Base-by-base conservation (phyloP, 192 early-diverging fungal species). In the Physocladia obscura region DNA sequence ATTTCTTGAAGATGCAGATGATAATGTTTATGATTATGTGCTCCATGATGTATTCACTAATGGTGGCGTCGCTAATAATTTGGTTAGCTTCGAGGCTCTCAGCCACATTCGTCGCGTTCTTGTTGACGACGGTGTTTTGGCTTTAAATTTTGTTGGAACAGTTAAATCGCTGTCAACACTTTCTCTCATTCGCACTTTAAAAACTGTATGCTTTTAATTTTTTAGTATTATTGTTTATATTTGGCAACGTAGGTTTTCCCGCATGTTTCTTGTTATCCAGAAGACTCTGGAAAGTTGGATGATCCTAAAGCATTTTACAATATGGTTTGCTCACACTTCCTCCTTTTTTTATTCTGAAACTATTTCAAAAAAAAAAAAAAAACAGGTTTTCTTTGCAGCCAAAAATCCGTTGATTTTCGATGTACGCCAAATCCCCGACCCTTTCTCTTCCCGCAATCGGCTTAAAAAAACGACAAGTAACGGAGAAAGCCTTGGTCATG, bases 11-110 rank as follows among this genome's bases (percentile, higher is more conserved):
- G 74, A 79, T 19, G 82, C 83, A 0, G 69, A 34, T 13, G 54
- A 5, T 11, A 30, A 24, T 38, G 76, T 73, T 32, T 97, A 95
- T 75, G 92, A 95, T 73, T 94, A 88, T 74, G 78, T 97, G 30
- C 75, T 94, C 15, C 94, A 95, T 72, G 94, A 97, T 76, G 92
- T 97, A n/a, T 97, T 97, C 72, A 93, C 93, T 0, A 94, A 94
- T 47, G 94, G 94, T 0, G 83, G 85, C 2, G 89, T 95, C 2
- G 89, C 91, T 3, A 74, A 81, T 2, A 47, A 73, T 1, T 77
- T 97, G 71, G 93, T 93, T 71, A 88, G 90, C 4, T 75, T 87
- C 22, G 89, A 93, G 67, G 88, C 90, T 0, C 59, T 94, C 3
- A 58, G 74, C 55, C 81, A 87, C 6, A 76, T 90, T 71, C 78